Evolutionary conservation across 257 asterid genomes (phyloP).

Genomic region (Gentiana dahurica): DNA sequence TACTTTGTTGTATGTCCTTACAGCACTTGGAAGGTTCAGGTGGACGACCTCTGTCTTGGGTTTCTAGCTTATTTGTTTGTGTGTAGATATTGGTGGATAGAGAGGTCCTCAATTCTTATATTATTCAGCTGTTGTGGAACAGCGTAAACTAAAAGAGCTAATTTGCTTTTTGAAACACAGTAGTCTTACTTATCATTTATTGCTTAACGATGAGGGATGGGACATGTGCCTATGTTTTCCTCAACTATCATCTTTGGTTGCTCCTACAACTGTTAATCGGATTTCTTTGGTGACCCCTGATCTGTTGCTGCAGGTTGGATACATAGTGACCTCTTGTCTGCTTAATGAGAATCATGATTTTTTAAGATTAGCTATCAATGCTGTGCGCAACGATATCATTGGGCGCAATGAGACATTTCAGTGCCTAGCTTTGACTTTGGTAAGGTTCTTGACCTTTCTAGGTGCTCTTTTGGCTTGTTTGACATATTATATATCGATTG

Average conservation of each 20-base stretch:
- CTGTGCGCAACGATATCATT: conserved; percentile 93
- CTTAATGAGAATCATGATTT: conserved; percentile 99
- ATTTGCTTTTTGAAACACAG: too few species aligned
- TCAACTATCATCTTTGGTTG: neutral
- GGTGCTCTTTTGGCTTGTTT: neutral
- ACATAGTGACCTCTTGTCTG: conserved; percentile 88
- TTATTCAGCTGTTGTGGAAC: too few species aligned
- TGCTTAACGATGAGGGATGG: neutral
- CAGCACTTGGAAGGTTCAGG: too few species aligned
- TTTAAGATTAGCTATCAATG: conserved; percentile 88
- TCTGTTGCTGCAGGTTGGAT: conserved; percentile 74
- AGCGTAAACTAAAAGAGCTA: too few species aligned
- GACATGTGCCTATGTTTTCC: conserved; percentile 2
- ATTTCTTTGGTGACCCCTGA: conserved; percentile 13
- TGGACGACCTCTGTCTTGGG: too few species aligned
- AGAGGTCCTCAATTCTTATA: too few species aligned
- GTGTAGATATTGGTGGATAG: too few species aligned
- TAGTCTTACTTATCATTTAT: too few species aligned
- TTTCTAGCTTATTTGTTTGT: too few species aligned
- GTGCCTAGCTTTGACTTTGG: conserved; percentile 98
- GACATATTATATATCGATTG: neutral
- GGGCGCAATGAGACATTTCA: conserved; percentile 99
- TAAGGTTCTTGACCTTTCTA: conserved; percentile 19
- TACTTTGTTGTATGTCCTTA: too few species aligned
- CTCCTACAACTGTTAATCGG: conserved; percentile 11